These are phyloP conservation scores for Ganoderma meredithae DNA, from an alignment of 1,284 basidiomycete genomes.

Conservation along the genomic window DNA sequence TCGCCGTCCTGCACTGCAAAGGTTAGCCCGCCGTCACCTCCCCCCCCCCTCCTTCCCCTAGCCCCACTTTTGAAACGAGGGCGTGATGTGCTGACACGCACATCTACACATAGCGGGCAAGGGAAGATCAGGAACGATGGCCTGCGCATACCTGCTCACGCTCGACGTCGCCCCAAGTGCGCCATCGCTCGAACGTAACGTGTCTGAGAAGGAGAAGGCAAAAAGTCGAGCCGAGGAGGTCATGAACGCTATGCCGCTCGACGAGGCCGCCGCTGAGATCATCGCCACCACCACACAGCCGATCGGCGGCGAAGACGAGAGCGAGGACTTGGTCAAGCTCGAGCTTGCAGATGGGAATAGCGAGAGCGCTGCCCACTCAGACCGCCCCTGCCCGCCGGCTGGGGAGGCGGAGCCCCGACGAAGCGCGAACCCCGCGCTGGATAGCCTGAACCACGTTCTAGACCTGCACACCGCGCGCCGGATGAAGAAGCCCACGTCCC, in stretches of 20 bases:
- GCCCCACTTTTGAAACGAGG: background rate
- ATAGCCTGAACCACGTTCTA: constrained; percentile 64
- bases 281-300: constrained; percentile 38
- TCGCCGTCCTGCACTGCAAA: constrained; percentile 91
- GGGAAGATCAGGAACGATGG: constrained; percentile 83
- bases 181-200: constrained; percentile 56
- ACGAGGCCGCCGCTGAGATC: constrained; percentile 37
- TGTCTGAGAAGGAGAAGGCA: constrained; percentile 42
- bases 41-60: no score
- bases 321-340: constrained; percentile 40
- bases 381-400: constrained; percentile 14
- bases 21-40: constrained; percentile 47
- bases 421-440: constrained; percentile 26
- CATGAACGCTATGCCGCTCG: constrained; percentile 55
- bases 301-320: constrained; percentile 33
- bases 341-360: constrained; percentile 26
- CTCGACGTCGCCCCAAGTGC: constrained; percentile 55
- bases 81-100: background rate
- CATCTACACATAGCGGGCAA: constrained; percentile 64
- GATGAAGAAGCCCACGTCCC: constrained; percentile 62
- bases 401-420: constrained; percentile 15
- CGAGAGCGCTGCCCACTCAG: background rate
- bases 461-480: constrained; percentile 72
- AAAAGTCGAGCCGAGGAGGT: constrained; percentile 56
- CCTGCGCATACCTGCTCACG: constrained; percentile 82